Evolutionary conservation across 169 alveolate species (phyloP).

Genomic region (Plasmodium falciparum): DNA sequence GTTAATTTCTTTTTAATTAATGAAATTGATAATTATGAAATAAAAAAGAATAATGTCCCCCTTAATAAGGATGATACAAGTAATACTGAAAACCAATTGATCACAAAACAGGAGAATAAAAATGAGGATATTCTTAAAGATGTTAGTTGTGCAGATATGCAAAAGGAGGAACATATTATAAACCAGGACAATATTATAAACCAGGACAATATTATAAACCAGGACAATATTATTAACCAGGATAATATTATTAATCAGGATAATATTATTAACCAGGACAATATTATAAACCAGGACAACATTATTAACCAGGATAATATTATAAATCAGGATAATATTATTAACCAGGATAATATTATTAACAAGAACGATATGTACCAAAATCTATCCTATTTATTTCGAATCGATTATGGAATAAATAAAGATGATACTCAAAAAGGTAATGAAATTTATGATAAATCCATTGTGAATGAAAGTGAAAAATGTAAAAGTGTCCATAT

Average conservation of each 20-base stretch:
- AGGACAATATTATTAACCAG: too few relatives aligned
- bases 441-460: neutral
- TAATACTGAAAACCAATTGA: neutral
- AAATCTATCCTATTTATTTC: slow-evolving; percentile 7
- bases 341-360: neutral
- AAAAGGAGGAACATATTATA: neutral
- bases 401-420: slow-evolving; percentile 39
- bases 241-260: neutral
- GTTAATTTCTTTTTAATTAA: slow-evolving; percentile 32
- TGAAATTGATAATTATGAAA: slow-evolving; percentile 36
- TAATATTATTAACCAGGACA: neutral
- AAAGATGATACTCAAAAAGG: neutral
- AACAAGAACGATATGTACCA: slow-evolving; percentile 8
- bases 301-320: neutral
- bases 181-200: neutral
- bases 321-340: neutral
- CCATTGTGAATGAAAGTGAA: neutral
- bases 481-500: neutral
- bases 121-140: neutral
- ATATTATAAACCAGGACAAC: too few relatives aligned
- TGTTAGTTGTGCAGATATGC: too few relatives aligned
- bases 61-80: neutral
- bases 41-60: slow-evolving; percentile 11
- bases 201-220: too few relatives aligned
- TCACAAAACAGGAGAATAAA: neutral